Evolutionary conservation across 179 eudicot species (phyloP).

Genomic region (Gypsophila paniculata): DNA sequence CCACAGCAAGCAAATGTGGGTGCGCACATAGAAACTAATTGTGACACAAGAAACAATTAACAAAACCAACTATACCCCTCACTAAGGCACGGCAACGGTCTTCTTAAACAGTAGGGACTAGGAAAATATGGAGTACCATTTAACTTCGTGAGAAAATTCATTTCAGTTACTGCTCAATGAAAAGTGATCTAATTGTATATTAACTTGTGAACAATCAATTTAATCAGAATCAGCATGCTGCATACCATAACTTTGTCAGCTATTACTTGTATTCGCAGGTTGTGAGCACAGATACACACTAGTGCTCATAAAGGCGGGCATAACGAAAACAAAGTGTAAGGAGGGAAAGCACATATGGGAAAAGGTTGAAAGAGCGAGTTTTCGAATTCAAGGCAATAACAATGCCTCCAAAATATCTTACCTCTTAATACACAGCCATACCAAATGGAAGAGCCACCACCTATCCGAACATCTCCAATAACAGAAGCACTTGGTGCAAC

Average conservation of each 20-base stretch:
- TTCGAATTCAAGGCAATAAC: neutral
- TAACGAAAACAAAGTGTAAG: neutral
- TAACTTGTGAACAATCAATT: neutral
- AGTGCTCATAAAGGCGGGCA: neutral
- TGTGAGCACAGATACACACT: neutral
- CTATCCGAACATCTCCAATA: slow-evolving; percentile 78
- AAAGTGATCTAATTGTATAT: neutral
- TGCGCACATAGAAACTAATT: neutral
- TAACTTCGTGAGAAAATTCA: neutral
- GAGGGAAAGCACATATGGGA: neutral
- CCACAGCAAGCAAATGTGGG: neutral
- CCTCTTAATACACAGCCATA: slow-evolving; percentile 95
- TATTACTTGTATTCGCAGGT: neutral
- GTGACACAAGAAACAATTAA: neutral
- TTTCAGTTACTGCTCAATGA: neutral
- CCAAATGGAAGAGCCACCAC: slow-evolving; percentile 79
- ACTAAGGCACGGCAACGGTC: neutral
- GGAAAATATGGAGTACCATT: neutral
- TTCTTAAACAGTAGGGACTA: neutral
- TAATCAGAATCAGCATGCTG: neutral
- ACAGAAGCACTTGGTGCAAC: slow-evolving; percentile 96
- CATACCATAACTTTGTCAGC: neutral
- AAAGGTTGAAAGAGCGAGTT: neutral
- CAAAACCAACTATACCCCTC: neutral
- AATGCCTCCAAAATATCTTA: slow-evolving; percentile 27